Evolutionary conservation across 306 rosid species (phyloP).

Genomic region (Quercus engelmannii): DNA sequence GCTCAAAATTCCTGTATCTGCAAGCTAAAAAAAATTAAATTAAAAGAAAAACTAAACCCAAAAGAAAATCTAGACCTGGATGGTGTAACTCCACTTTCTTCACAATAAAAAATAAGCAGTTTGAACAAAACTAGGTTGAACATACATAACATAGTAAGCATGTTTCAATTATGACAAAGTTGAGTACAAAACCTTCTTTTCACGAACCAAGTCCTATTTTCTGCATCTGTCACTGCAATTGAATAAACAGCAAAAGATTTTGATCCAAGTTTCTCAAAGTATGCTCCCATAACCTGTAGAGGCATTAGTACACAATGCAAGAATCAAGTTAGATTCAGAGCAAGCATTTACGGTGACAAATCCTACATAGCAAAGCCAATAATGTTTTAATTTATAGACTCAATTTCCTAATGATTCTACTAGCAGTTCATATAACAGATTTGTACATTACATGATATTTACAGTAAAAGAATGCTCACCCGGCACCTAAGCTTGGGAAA

Average conservation of each 20-base stretch:
- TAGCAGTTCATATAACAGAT: neutral
- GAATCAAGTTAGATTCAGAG: slow-evolving; percentile 21
- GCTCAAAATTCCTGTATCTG: slow-evolving; percentile 96
- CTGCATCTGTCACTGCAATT: slow-evolving; percentile 83
- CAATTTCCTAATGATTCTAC: neutral
- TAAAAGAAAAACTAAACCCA: slow-evolving; percentile 4
- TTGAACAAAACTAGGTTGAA: slow-evolving; percentile 6
- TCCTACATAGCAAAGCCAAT: slow-evolving; percentile 12
- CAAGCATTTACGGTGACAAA: neutral
- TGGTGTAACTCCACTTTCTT: slow-evolving; percentile 16
- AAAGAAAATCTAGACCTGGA: slow-evolving; percentile 8
- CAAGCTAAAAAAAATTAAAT: slow-evolving; percentile 14
- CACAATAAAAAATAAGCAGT: neutral
- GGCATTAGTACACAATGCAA: slow-evolving; percentile 19
- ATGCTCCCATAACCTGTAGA: slow-evolving; percentile 91
- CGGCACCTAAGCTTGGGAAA: slow-evolving; percentile 84
- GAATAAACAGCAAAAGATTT: slow-evolving; percentile 96
- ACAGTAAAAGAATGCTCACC: slow-evolving; percentile 51
- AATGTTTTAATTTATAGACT: slow-evolving; percentile 10
- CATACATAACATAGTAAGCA: neutral
- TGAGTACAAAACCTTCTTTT: slow-evolving; percentile 75
- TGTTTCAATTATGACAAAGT: neutral
- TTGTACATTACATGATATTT: slow-evolving; percentile 11
- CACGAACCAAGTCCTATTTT: slow-evolving; percentile 86
- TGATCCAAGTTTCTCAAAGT: slow-evolving; percentile 82